A percentile compares a stretch with the other conserved stretches of the same genome.
These are phyloP conservation scores for Mallotus repandus DNA, from an alignment of 441 rosid genomes.

Conservation along the genomic window DNA sequence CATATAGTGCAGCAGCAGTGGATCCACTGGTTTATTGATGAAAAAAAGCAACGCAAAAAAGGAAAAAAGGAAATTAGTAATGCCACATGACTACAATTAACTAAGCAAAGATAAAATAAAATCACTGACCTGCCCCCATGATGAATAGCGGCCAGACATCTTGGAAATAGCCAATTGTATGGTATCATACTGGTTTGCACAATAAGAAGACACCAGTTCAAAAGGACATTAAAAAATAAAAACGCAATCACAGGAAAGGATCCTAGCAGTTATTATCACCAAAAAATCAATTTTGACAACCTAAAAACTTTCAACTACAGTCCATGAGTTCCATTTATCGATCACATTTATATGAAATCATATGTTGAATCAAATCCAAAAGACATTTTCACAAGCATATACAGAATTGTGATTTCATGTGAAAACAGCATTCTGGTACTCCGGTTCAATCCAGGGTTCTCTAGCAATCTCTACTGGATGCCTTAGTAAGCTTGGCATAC, in stretches of 20 bases:
- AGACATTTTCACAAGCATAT: not conserved
- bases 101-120: not conserved
- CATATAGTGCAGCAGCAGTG: conserved; percentile 80
- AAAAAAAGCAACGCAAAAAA: conserved; percentile 10
- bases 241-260: not conserved
- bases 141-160: conserved; percentile 80
- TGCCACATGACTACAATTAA: not conserved
- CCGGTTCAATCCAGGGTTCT: not conserved
- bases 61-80: conserved; percentile 21
- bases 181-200: conserved; percentile 57
- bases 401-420: not conserved
- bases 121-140: conserved; percentile 83
- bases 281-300: not conserved
- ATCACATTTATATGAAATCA: too few relatives aligned
- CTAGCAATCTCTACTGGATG: not conserved
- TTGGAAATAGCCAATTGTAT: conserved; percentile 66
- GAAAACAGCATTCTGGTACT: not conserved
- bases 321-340: not conserved
- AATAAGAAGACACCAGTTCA: conserved; percentile 21
- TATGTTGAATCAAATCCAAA: not conserved
- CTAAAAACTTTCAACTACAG: not conserved
- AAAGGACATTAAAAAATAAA: not conserved
- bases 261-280: not conserved
- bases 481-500: not conserved
- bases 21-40: conserved; percentile 59